These are phyloP conservation scores for Aspergillus affinis DNA, from an alignment of 495 filamentous ascomycete species.

Conservation along the genomic window DNA sequence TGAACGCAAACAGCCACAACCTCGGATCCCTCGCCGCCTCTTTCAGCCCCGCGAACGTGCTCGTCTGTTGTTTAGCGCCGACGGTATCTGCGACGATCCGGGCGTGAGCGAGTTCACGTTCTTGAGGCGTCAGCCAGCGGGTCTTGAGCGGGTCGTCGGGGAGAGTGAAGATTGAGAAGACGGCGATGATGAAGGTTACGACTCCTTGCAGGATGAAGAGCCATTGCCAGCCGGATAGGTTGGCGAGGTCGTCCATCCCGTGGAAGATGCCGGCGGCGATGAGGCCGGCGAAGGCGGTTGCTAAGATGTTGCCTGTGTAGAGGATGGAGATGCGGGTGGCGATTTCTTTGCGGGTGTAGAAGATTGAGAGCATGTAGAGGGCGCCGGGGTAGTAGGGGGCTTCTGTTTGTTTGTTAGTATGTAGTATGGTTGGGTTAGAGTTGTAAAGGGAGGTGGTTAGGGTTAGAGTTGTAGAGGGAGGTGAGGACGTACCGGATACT, in stretches of 20 bases:
- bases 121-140: constrained; percentile 16
- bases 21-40: constrained; percentile 31
- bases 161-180: constrained; percentile 69
- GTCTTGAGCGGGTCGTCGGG: constrained; percentile 57
- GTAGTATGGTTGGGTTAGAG: constrained; percentile 23
- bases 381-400: constrained; percentile 49
- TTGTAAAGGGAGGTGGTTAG: constrained; percentile 23
- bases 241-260: constrained; percentile 31
- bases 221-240: constrained; percentile 79
- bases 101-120: constrained; percentile 18
- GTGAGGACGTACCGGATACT: constrained; percentile 48
- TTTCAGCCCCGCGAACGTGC: constrained; percentile 17
- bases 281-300: constrained; percentile 49
- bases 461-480: constrained; percentile 10
- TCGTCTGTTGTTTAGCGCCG: constrained; percentile 27
- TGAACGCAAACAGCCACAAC: constrained; percentile 35
- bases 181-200: constrained; percentile 62
- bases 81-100: constrained; percentile 28
- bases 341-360: constrained; percentile 49
- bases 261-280: constrained; percentile 38
- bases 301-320: constrained; percentile 41
- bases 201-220: constrained; percentile 62
- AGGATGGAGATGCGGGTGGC: constrained; percentile 44
- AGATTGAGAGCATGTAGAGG: constrained; percentile 44
- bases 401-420: constrained; percentile 26